Percentiles rank a stretch among this genome's conserved stretches.
Evolutionary conservation across 2,329 filamentous ascomycete genomes (phyloP).

Genomic region (Claviceps cyperi): DNA sequence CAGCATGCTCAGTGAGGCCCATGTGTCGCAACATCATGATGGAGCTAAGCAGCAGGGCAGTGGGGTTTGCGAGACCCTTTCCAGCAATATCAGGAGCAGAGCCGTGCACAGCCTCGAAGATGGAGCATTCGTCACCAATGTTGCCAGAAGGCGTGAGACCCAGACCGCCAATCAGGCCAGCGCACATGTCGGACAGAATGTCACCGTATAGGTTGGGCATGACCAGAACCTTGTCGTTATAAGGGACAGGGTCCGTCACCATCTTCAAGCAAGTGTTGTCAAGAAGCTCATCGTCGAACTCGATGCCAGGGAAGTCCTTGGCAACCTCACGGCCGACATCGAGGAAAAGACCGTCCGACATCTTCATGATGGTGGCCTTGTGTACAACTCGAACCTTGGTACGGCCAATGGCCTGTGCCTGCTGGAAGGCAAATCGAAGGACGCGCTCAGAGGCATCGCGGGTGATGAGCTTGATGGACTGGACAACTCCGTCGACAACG

Average conservation of each 20-base stretch:
- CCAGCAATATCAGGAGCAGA: slow-evolving; percentile 94
- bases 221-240: slow-evolving; percentile 98
- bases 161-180: slow-evolving; percentile 92
- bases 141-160: slow-evolving; percentile 95
- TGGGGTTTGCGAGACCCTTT: slow-evolving; percentile 93
- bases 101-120: slow-evolving; percentile 98
- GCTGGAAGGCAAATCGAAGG: slow-evolving; percentile 94
- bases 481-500: slow-evolving; percentile 92
- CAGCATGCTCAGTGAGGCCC: slow-evolving; percentile 72
- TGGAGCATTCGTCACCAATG: slow-evolving; percentile 97
- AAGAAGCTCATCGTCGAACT: slow-evolving; percentile 94
- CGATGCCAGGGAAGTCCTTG: slow-evolving; percentile 90
- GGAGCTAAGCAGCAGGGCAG: slow-evolving; percentile 82
- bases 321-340: slow-evolving; percentile 70
- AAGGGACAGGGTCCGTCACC: slow-evolving; percentile 86
- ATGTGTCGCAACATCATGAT: slow-evolving; percentile 99
- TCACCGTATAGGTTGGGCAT: slow-evolving; percentile 98
- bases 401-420: slow-evolving; percentile 83
- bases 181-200: slow-evolving; percentile 99
- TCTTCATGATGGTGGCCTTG: slow-evolving; percentile 99
- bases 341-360: slow-evolving; percentile 97
- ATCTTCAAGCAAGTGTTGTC: slow-evolving; percentile 99
- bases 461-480: slow-evolving; percentile 99
- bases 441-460: slow-evolving; percentile 88
- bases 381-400: slow-evolving; percentile 96